Percentiles rank a stretch among this genome's conserved stretches.
phyloP scores from a whole-genome alignment of 2,329 filamentous ascomycete genomes.

The Trichoderma citrinoviride region DNA sequence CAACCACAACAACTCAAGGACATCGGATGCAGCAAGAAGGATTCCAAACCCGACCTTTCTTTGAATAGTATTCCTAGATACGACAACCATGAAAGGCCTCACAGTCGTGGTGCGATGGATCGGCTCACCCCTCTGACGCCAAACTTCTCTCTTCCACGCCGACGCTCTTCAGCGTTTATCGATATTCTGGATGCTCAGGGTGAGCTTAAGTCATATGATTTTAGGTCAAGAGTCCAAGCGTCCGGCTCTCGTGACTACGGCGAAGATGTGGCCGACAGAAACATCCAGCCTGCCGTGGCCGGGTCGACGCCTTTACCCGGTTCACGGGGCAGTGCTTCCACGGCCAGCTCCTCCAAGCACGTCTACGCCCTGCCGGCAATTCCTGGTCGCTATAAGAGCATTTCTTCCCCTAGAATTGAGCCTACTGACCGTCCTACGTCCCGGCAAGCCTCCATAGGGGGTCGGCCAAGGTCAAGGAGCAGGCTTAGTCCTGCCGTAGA shows the following conservation, averaged over 20 bases:
- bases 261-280: conserved; percentile 65
- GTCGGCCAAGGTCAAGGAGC: background rate
- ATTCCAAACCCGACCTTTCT: background rate
- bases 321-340: conserved; percentile 13
- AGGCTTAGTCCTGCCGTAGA: background rate
- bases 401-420: background rate
- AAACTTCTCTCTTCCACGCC: background rate
- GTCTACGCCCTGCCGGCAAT: background rate
- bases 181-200: conserved; percentile 60
- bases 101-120: background rate
- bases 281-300: conserved; percentile 36
- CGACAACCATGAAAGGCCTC: background rate
- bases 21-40: conserved; percentile 1
- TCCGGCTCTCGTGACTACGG: conserved; percentile 54
- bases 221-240: conserved; percentile 48
- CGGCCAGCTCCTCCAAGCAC: conserved; percentile 1
- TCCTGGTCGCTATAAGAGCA: background rate
- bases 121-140: background rate
- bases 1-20: background rate
- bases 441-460: background rate
- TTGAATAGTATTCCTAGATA: background rate
- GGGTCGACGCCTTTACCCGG: background rate
- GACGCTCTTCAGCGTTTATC: conserved; percentile 32
- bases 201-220: conserved; percentile 48
- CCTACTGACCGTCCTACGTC: background rate